These are phyloP conservation scores for Paramarasmius palmivorus DNA, from an alignment of 1,284 basidiomycete genomes.

Conservation along the genomic window DNA sequence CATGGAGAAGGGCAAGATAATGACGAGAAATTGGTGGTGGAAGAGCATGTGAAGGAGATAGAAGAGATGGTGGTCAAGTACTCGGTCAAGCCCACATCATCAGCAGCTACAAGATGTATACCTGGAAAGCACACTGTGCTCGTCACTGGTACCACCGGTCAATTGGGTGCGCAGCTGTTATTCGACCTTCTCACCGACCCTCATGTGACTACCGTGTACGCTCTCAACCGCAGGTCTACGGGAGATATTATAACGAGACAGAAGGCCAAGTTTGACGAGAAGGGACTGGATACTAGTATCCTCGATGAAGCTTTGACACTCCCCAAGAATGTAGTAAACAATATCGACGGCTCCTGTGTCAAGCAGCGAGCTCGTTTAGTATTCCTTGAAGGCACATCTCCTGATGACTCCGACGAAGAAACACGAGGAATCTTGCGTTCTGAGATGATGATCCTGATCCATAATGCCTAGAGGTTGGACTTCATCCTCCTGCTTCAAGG, in stretches of 20 bases:
- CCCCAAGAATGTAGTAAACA: too few relatives aligned
- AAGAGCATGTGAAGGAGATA: neutral
- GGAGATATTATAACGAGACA: neutral
- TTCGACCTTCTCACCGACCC: neutral
- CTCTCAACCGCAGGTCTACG: neutral
- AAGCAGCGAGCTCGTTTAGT: too few relatives aligned
- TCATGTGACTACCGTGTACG: neutral
- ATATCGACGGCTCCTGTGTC: too few relatives aligned
- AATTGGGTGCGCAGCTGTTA: neutral
- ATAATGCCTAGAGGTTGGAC: constrained; percentile 30
- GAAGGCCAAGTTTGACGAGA: neutral
- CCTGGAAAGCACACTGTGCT: neutral
- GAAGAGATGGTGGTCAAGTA: constrained; percentile 9
- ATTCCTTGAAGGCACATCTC: neutral
- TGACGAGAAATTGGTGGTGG: neutral
- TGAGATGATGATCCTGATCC: constrained; percentile 23
- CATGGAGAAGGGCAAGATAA: too few relatives aligned
- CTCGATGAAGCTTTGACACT: neutral
- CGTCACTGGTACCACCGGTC: neutral
- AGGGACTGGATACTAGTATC: neutral
- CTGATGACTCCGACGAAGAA: neutral
- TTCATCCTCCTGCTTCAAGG: constrained; percentile 27
- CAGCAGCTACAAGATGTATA: neutral
- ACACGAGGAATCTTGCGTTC: too few relatives aligned
- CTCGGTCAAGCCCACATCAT: neutral